phyloP scores from a whole-genome alignment of 140 eudicot species.

The Stevia rebaudiana region DNA sequence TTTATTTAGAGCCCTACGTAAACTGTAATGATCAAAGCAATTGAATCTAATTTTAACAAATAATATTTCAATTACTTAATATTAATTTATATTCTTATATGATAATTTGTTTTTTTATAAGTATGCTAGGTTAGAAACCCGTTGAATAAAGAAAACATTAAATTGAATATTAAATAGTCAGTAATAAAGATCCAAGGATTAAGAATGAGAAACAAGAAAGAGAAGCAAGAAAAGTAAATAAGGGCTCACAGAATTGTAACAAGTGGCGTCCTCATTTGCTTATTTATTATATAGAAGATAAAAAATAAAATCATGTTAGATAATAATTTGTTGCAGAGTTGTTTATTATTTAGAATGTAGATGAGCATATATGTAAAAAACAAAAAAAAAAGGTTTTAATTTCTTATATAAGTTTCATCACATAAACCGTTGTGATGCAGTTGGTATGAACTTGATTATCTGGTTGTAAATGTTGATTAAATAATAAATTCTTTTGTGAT shows the following conservation, averaged over 20 bases:
- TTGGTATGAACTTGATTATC: background rate
- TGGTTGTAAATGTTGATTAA: background rate
- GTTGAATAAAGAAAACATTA: too few species aligned
- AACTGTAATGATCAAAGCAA: background rate
- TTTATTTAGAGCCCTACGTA: background rate
- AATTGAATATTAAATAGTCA: too few species aligned
- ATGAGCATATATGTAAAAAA: background rate
- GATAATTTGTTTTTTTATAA: background rate
- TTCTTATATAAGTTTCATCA: background rate
- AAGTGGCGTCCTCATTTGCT: too few species aligned
- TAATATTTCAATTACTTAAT: background rate
- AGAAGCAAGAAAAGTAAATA: too few species aligned
- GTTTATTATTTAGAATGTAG: background rate
- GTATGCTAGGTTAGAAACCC: too few species aligned
- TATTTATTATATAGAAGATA: too few species aligned
- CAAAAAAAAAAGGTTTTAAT: too few species aligned
- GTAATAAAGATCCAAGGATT: too few species aligned
- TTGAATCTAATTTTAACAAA: background rate
- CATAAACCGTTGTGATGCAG: background rate
- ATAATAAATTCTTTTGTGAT: background rate
- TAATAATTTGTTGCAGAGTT: background rate
- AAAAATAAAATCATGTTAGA: background rate
- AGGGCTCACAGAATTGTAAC: too few species aligned
- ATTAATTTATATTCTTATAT: background rate
- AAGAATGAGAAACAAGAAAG: too few species aligned